Evolutionary conservation across 2,329 filamentous ascomycete genomes (phyloP).

Genomic region (Talaromyces sp.): DNA sequence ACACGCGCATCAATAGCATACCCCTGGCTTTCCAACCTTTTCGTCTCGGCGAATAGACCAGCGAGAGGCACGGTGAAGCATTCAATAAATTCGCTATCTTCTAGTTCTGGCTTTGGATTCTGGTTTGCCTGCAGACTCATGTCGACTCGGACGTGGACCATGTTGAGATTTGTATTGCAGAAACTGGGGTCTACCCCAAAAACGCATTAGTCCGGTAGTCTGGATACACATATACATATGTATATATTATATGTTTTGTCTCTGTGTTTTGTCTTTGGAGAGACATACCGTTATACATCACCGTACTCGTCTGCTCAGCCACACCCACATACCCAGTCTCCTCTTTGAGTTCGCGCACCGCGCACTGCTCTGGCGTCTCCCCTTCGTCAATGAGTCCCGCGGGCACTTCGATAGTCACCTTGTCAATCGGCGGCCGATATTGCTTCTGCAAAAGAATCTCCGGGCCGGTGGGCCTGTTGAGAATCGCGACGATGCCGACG

Average conservation of each 20-base stretch:
- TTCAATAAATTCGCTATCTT: slow-evolving; percentile 79
- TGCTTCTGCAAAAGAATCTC: slow-evolving; percentile 50
- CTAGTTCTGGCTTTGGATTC: slow-evolving; percentile 61
- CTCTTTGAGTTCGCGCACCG: slow-evolving; percentile 53
- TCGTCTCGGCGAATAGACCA: slow-evolving; percentile 61
- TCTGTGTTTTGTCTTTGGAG: too few relatives aligned
- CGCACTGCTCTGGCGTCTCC: slow-evolving; percentile 48
- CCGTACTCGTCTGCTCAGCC: slow-evolving; percentile 35
- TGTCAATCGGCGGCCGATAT: slow-evolving; percentile 51
- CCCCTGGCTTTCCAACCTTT: slow-evolving; percentile 61
- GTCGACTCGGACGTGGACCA: slow-evolving; percentile 68
- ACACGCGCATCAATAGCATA: slow-evolving; percentile 75
- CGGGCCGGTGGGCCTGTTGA: slow-evolving; percentile 25
- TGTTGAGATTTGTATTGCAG: slow-evolving; percentile 45
- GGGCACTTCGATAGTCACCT: slow-evolving; percentile 52
- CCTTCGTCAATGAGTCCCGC: slow-evolving; percentile 56
- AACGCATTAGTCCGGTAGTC: not conserved
- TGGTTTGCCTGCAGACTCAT: slow-evolving; percentile 63
- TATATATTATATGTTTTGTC: too few relatives aligned
- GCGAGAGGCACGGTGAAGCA: slow-evolving; percentile 63
- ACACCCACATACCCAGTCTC: slow-evolving; percentile 52
- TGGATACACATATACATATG: too few relatives aligned
- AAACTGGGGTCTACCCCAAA: slow-evolving; percentile 38
- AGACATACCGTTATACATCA: slow-evolving; percentile 43
- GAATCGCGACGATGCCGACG: slow-evolving; percentile 50